phyloP scores from a whole-genome alignment of 805 yeast species.

The Jamesozyma lodderae region DNA sequence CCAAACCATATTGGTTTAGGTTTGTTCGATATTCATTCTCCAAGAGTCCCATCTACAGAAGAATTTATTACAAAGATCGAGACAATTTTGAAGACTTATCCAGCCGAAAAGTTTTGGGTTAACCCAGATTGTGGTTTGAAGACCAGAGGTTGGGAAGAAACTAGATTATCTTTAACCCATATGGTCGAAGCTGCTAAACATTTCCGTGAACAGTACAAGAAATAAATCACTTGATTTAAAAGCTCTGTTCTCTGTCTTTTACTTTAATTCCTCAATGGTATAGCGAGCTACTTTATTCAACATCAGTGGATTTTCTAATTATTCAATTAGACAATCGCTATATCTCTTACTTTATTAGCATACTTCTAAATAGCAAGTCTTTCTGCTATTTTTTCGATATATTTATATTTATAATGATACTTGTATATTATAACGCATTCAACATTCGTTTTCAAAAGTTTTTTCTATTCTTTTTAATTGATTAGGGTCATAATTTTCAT shows the following conservation, averaged over 20 bases:
- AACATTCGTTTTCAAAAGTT: constrained; percentile 32
- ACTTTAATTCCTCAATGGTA: constrained; percentile 2
- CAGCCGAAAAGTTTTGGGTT: constrained; percentile 98
- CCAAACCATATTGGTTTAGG: constrained; percentile 99
- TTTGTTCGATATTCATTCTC: constrained; percentile 97
- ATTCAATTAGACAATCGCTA: no score
- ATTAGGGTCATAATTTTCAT: no score
- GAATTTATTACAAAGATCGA: constrained; percentile 91
- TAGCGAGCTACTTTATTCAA: constrained; percentile 7
- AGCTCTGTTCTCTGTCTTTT: constrained; percentile 4
- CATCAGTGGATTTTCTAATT: constrained; percentile 12
- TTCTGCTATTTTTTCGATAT: constrained; percentile 1
- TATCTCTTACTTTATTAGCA: no score
- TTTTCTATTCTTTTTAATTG: no score
- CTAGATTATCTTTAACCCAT: constrained; percentile 87
- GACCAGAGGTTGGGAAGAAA: constrained; percentile 99
- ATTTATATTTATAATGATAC: constrained; percentile 8
- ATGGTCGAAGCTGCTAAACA: constrained; percentile 99
- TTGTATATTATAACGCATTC: constrained; percentile 28
- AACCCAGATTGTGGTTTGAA: constrained; percentile 99
- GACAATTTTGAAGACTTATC: constrained; percentile 93
- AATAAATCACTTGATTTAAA: constrained; percentile 4
- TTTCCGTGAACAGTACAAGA: constrained; percentile 59
- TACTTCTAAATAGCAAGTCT: neutral
- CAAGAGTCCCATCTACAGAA: constrained; percentile 97